These are phyloP conservation scores for Malbranchea cinnamomea DNA, from an alignment of 2,329 filamentous ascomycete genomes.

Conservation along the genomic window DNA sequence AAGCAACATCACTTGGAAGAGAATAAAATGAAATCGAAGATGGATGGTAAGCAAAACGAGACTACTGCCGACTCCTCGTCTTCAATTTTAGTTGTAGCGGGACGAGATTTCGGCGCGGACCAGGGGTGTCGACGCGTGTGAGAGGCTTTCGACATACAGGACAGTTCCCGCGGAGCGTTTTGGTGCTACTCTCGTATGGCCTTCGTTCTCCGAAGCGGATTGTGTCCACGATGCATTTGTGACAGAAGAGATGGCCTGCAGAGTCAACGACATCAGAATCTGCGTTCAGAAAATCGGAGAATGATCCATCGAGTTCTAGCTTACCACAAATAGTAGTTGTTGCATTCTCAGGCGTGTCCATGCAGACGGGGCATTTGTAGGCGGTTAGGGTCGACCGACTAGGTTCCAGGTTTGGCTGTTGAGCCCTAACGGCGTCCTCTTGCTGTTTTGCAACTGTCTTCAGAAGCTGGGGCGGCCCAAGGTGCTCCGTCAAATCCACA, in stretches of 20 bases:
- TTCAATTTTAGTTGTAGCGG: constrained; percentile 24
- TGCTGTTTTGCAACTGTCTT: constrained; percentile 37
- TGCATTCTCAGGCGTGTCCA: constrained; percentile 45
- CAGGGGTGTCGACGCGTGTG: constrained; percentile 21
- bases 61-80: constrained; percentile 13
- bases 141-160: constrained; percentile 31
- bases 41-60: neutral
- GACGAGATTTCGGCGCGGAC: constrained; percentile 22
- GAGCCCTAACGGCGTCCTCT: constrained; percentile 35
- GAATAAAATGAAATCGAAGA: too few species aligned
- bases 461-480: constrained; percentile 26
- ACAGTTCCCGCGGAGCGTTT: constrained; percentile 24
- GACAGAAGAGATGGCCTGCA: constrained; percentile 48
- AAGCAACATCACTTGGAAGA: too few species aligned
- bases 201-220: constrained; percentile 39
- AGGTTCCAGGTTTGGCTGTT: constrained; percentile 19
- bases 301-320: constrained; percentile 11
- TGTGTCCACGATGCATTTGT: constrained; percentile 47
- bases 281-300: neutral
- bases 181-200: constrained; percentile 19
- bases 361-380: constrained; percentile 47
- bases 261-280: neutral
- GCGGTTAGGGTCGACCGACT: constrained; percentile 28
- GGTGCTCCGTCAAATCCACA: constrained; percentile 35
- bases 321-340: constrained; percentile 46